Evolutionary conservation across 1,139 yeast species (phyloP), one percentile per base, ranked within the genome.

Genomic region (Pichia norvegensis): DNA sequence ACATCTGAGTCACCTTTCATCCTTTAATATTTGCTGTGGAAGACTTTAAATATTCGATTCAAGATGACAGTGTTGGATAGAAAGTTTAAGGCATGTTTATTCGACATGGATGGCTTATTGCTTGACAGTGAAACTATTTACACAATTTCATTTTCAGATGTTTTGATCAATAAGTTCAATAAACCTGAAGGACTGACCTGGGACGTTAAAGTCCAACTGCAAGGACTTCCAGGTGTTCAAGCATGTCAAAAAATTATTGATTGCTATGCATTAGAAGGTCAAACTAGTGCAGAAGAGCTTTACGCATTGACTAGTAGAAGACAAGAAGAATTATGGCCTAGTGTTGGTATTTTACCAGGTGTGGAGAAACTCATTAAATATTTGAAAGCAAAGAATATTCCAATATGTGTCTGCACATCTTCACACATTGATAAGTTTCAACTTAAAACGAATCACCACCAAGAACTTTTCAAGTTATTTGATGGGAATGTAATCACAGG

Each of bases 91-190:
- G 97, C 97, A 50, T 88, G 97, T 72, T 82, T 90, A 47, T 90
- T 90, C 65, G 92, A 92, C 70, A 88, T 92, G 97, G 97, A 92
- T 62, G 98, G 98, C 2, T 76, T 95, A 27, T 70, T 92, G 52
- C 75, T 92, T 60, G 86, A 90, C 66, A 85, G 97, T 2, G 98
- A 92, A 64, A 95, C 85, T 52, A 72, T 88, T 48, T 92, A 92
- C 63, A 90, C 98, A 0, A 78, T 78, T 49, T 84, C 85, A 4
- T 69, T 85, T 38, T 75, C 82, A 42, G 80, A 77, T 46, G 64
- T 87, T 6, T 72, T 92, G 38, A 77, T 77, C 11, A 70, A 72
- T 47, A 81, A 76, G 56, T 87, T 84, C 31, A 85, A 81, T 55
- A 88, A 88, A 0, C 81, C 85, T 1, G 55, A 55, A 44, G 62